Percentiles rank a stretch among this genome's conserved stretches.
Evolutionary conservation across 257 asterid species (phyloP).

Genomic region (Ajuga chamaepitys): DNA sequence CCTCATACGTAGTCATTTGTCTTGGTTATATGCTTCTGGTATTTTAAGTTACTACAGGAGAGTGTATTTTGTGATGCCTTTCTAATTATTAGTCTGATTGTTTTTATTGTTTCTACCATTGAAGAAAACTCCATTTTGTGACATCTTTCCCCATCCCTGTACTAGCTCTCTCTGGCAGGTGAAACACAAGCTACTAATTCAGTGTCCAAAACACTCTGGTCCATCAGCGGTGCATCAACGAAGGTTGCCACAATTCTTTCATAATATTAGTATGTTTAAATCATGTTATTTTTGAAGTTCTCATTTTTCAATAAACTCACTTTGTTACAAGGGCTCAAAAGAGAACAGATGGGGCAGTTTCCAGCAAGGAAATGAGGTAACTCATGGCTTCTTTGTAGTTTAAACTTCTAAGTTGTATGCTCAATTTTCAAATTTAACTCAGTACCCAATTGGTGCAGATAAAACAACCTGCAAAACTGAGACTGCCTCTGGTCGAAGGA

Average conservation of each 20-base stretch:
- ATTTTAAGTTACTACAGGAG: neutral
- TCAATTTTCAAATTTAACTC: neutral
- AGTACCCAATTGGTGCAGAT: conserved; percentile 12
- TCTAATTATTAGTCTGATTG: neutral
- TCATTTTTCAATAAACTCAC: conserved; percentile 30
- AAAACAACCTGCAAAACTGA: conserved; percentile 25
- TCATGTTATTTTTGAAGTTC: conserved; percentile 12
- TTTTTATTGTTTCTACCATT: neutral
- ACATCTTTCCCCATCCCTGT: conserved; percentile 14
- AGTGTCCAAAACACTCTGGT: conserved; percentile 30
- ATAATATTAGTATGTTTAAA: neutral
- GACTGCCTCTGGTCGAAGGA: conserved; percentile 21
- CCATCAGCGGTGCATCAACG: conserved; percentile 21
- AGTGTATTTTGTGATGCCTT: conserved; percentile 9
- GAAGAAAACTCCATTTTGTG: conserved; percentile 1
- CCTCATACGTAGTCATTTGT: neutral
- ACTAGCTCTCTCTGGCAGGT: conserved; percentile 70
- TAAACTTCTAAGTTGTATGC: neutral
- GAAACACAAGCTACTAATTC: conserved; percentile 36
- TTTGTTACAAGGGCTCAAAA: conserved; percentile 77
- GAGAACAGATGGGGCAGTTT: conserved; percentile 72
- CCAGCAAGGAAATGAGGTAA: conserved; percentile 62
- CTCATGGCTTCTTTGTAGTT: neutral
- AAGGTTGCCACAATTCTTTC: conserved; percentile 43
- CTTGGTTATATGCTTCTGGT: neutral